These are phyloP conservation scores for Collybia mongolica DNA, from an alignment of 768 basidiomycete species.

Conservation along the genomic window DNA sequence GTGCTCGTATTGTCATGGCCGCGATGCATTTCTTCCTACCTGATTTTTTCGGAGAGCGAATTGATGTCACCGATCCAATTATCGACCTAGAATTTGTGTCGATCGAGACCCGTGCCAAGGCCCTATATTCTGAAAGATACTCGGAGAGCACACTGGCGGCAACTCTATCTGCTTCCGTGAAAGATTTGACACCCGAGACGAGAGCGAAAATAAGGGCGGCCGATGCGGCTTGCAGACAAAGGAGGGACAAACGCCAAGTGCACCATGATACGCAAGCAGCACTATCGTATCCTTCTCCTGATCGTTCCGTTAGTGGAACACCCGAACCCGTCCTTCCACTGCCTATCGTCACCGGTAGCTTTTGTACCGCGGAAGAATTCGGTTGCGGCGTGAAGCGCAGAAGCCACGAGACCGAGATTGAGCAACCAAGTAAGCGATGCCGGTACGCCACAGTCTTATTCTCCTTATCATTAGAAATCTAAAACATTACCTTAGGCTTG, in stretches of 20 bases:
- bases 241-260: too few species aligned
- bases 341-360: neutral
- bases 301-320: constrained; percentile 11
- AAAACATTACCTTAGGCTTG: too few species aligned
- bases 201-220: too few species aligned
- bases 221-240: too few species aligned
- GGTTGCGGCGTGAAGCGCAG: too few species aligned
- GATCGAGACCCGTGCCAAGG: constrained; percentile 16
- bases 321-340: constrained; percentile 6
- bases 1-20: constrained; percentile 32
- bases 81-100: constrained; percentile 18
- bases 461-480: too few species aligned
- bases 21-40: constrained; percentile 35
- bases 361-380: too few species aligned
- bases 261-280: constrained; percentile 3
- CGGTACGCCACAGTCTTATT: too few species aligned
- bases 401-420: too few species aligned
- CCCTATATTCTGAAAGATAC: constrained; percentile 20
- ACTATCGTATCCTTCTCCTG: constrained; percentile 19
- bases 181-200: constrained; percentile 22
- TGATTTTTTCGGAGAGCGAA: too few species aligned
- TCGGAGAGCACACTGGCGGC: constrained; percentile 6
- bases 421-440: too few species aligned
- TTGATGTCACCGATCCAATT: constrained; percentile 11
- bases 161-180: constrained; percentile 26